phyloP scores from a whole-genome alignment of 176 grass and related monocot genomes.

The Oryza nivara region DNA sequence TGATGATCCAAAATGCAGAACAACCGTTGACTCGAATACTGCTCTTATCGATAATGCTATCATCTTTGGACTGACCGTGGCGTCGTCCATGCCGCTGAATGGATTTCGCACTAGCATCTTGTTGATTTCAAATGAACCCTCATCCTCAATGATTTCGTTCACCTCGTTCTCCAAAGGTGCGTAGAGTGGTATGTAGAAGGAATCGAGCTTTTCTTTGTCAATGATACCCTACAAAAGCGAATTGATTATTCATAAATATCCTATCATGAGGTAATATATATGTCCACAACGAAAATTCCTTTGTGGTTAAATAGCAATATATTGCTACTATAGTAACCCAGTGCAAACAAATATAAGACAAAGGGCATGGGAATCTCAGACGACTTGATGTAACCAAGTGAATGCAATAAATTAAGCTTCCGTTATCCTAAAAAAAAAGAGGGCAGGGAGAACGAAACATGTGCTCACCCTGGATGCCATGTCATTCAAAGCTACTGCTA shows the following conservation, averaged over 20 bases:
- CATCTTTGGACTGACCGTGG: neutral
- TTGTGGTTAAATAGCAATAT: too few relatives aligned
- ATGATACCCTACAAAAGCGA: neutral
- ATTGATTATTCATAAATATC: neutral
- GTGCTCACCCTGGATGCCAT: constrained; percentile 10
- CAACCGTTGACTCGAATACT: neutral
- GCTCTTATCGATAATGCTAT: neutral
- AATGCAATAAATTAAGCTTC: too few relatives aligned
- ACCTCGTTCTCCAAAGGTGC: neutral
- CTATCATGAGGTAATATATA: too few relatives aligned
- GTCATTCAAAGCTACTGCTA: neutral
- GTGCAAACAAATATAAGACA: too few relatives aligned
- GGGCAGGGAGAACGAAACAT: neutral
- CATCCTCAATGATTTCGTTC: neutral
- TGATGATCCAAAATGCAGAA: neutral
- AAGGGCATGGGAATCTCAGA: too few relatives aligned
- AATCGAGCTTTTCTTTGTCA: neutral
- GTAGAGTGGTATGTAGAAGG: neutral
- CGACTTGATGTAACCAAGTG: too few relatives aligned
- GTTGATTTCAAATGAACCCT: neutral
- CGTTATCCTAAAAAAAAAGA: neutral
- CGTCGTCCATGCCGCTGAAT: neutral
- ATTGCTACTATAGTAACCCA: too few relatives aligned
- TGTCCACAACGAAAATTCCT: too few relatives aligned
- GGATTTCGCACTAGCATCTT: neutral